phyloP scores from a whole-genome alignment of 2,329 filamentous ascomycete species.

The Penicillium sp. region DNA sequence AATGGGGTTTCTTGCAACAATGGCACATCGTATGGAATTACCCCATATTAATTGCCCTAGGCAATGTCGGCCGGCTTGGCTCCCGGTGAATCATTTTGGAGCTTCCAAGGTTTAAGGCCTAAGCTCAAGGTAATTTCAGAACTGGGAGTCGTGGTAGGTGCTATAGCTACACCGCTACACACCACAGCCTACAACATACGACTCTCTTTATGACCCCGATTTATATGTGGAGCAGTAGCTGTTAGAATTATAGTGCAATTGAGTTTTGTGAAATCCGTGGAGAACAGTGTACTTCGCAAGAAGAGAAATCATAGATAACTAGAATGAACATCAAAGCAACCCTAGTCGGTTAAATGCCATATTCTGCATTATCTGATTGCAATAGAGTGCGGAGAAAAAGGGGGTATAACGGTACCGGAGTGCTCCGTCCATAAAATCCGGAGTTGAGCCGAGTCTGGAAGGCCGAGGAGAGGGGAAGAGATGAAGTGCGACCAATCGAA shows the following conservation, averaged over 20 bases:
- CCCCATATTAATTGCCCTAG: background rate
- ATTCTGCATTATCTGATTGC: background rate
- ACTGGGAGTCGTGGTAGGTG: background rate
- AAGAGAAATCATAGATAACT: background rate
- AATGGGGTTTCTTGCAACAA: background rate
- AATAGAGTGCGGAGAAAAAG: slow-evolving; percentile 7
- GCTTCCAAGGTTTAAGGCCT: background rate
- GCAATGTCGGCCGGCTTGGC: background rate
- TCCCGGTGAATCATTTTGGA: background rate
- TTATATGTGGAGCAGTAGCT: background rate
- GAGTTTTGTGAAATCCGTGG: background rate
- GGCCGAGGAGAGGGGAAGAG: slow-evolving; percentile 4
- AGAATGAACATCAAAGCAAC: background rate
- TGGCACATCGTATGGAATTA: background rate
- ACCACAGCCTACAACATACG: background rate
- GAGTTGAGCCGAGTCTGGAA: slow-evolving; percentile 21
- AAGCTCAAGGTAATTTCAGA: background rate
- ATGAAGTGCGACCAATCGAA: slow-evolving; percentile 6
- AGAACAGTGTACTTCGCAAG: slow-evolving; percentile 3
- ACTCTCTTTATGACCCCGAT: background rate
- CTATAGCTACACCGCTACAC: background rate
- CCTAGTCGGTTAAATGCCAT: background rate
- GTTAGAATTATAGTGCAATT: background rate
- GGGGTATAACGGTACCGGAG: background rate
- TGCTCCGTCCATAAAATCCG: slow-evolving; percentile 6